Evolutionary conservation across 2,329 filamentous ascomycete species (phyloP).

Genomic region (Neofusicoccum cordaticola): DNA sequence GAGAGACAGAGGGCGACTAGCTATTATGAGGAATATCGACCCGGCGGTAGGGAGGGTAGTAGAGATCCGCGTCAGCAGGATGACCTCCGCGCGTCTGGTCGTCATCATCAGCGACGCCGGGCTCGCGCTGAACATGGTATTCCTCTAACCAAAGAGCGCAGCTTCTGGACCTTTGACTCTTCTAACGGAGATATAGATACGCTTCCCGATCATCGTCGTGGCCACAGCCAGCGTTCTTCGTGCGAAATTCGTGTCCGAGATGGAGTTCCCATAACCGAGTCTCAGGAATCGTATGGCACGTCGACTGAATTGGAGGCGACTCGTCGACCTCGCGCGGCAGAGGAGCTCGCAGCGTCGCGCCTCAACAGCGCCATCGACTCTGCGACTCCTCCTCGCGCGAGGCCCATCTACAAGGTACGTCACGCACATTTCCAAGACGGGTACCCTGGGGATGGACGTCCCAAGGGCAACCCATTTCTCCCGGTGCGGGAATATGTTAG

Average conservation of each 20-base stretch:
- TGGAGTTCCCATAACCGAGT: too few species aligned
- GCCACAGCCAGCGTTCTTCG: neutral
- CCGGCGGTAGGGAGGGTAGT: neutral
- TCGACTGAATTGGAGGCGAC: neutral
- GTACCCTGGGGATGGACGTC: neutral
- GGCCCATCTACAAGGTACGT: neutral
- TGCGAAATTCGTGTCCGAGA: too few species aligned
- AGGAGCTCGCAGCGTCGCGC: neutral
- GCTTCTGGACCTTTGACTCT: neutral
- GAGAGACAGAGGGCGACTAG: neutral
- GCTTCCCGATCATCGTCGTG: neutral
- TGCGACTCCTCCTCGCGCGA: neutral
- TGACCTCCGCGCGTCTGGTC: neutral
- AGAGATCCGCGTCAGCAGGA: neutral
- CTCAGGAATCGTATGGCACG: too few species aligned
- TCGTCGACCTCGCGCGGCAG: neutral
- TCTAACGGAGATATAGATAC: neutral
- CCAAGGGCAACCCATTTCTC: neutral
- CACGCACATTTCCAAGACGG: neutral
- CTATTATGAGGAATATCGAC: slow-evolving; percentile 4
- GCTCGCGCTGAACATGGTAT: neutral
- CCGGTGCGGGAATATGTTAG: neutral
- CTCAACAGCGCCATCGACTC: neutral
- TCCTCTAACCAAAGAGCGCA: neutral
- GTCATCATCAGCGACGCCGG: neutral